Percentiles rank a stretch among this genome's conserved stretches.
Evolutionary conservation across 2,329 filamentous ascomycete genomes (phyloP).

Genomic region (Fusarium pseudoanthophilum): DNA sequence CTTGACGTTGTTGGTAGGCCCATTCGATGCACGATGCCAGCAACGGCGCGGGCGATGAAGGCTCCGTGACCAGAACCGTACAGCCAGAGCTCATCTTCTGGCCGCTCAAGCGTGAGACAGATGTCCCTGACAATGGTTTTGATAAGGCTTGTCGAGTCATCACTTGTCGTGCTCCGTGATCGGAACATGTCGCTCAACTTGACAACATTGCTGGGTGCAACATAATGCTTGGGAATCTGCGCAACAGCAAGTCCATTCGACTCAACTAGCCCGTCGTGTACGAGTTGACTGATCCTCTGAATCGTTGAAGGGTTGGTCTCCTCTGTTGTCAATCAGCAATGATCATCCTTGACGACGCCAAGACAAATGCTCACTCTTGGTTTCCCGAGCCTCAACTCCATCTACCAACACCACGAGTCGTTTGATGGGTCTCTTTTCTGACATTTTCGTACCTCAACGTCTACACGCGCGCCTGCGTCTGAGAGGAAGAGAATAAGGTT

Average conservation of each 20-base stretch:
- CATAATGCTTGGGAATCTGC: constrained; percentile 36
- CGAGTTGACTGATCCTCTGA: constrained; percentile 29
- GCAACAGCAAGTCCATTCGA: constrained; percentile 5
- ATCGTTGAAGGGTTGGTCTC: constrained; percentile 36
- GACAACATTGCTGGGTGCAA: not conserved
- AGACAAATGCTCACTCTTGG: constrained; percentile 24
- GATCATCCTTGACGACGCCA: not conserved
- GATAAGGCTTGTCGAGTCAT: constrained; percentile 33
- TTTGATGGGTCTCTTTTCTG: constrained; percentile 25
- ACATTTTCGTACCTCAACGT: constrained; percentile 15
- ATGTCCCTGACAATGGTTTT: constrained; percentile 37
- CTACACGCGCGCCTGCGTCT: no score
- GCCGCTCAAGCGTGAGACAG: constrained; percentile 18
- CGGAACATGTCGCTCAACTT: constrained; percentile 33
- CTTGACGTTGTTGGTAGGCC: constrained; percentile 18
- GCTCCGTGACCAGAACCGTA: constrained; percentile 41
- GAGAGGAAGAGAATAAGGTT: not conserved
- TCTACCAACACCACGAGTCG: constrained; percentile 39
- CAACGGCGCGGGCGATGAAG: constrained; percentile 38
- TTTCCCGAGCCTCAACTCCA: constrained; percentile 26
- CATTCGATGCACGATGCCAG: constrained; percentile 37
- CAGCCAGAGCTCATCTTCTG: constrained; percentile 41
- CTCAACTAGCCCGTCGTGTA: constrained; percentile 25
- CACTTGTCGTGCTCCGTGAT: constrained; percentile 11
- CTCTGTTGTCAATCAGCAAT: constrained; percentile 22